These are phyloP conservation scores for Candida piceae DNA, from an alignment of 805 yeast genomes.

Conservation along the genomic window DNA sequence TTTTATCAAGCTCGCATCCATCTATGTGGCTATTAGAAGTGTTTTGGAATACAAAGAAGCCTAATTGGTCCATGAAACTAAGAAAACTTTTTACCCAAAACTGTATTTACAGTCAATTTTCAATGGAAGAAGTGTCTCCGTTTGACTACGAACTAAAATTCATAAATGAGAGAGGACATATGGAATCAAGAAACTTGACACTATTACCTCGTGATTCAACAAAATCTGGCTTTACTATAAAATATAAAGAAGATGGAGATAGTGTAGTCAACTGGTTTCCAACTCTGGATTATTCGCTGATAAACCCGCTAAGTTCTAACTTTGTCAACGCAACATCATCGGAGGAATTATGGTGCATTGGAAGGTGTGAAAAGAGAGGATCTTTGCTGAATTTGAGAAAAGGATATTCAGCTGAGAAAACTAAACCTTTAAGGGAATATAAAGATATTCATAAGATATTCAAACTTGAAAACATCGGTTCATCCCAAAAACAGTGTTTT, in stretches of 20 bases:
- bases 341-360: conserved; percentile 29
- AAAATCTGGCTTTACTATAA: conserved; percentile 13
- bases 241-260: conserved; percentile 16
- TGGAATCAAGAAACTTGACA: conserved; percentile 18
- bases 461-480: conserved; percentile 4
- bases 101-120: conserved; percentile 17
- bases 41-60: conserved; percentile 12
- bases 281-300: conserved; percentile 20
- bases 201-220: conserved; percentile 11
- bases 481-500: conserved; percentile 7
- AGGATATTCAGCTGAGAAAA: conserved; percentile 23
- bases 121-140: conserved; percentile 17
- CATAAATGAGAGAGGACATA: conserved; percentile 23
- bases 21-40: conserved; percentile 26
- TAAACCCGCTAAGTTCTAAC: conserved; percentile 12
- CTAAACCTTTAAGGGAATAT: conserved; percentile 8
- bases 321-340: conserved; percentile 16
- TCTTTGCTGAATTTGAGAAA: conserved; percentile 21
- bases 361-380: conserved; percentile 21
- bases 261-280: conserved; percentile 23
- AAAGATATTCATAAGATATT: conserved; percentile 13
- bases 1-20: conserved; percentile 18
- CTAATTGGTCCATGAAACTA: conserved; percentile 14
- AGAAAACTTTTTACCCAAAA: conserved; percentile 21
- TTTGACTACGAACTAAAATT: conserved; percentile 15